Percentiles rank a stretch among this genome's conserved stretches.
These are phyloP conservation scores for Moricandia arvensis DNA, from an alignment of 345 rosid genomes.

Conservation along the genomic window DNA sequence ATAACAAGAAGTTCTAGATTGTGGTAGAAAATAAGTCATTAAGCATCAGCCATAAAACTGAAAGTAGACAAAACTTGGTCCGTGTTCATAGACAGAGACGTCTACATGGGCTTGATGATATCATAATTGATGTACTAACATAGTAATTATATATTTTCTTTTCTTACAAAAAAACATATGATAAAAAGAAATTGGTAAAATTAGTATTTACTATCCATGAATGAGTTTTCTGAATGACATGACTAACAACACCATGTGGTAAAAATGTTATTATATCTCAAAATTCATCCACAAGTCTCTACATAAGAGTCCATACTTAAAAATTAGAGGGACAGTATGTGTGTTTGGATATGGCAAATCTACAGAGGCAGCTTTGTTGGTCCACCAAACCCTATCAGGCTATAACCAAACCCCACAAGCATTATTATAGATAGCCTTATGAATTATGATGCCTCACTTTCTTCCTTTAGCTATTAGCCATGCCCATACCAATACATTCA, in stretches of 20 bases:
- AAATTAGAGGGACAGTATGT: neutral
- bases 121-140: neutral
- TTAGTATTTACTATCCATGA: neutral
- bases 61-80: neutral
- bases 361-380: conserved; percentile 22
- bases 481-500: conserved; percentile 11
- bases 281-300: neutral
- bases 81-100: conserved; percentile 8
- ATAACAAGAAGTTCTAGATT: neutral
- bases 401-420: conserved; percentile 20
- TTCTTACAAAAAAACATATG: no score
- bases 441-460: conserved; percentile 29
- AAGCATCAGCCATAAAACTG: neutral
- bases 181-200: no score
- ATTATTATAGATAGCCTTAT: conserved; percentile 17
- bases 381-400: conserved; percentile 32
- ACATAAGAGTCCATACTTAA: no score
- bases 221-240: neutral
- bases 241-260: neutral
- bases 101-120: neutral
- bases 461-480: neutral
- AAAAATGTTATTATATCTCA: neutral
- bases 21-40: neutral
- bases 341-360: conserved; percentile 6
- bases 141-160: no score